Evolutionary conservation across 257 asterid genomes (phyloP).

Genomic region (Petrea volubilis): DNA sequence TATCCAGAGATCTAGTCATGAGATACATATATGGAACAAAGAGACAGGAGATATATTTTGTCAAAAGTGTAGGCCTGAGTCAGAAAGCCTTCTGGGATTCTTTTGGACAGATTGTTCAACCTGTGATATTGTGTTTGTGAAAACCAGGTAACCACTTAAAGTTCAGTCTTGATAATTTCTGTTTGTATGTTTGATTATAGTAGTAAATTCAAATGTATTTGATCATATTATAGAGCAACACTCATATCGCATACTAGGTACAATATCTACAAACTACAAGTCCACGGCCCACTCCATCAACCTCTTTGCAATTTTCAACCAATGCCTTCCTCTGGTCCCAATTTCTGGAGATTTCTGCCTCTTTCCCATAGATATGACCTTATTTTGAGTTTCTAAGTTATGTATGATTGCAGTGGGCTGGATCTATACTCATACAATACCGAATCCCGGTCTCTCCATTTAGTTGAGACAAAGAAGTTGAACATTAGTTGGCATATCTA

Average conservation of each 20-base stretch:
- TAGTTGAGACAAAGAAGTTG: constrained; percentile 73
- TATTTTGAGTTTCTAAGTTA: constrained; percentile 27
- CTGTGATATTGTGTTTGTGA: constrained; percentile 78
- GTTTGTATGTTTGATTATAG: not conserved
- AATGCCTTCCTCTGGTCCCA: not conserved
- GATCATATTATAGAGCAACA: not conserved
- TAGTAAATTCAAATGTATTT: not conserved
- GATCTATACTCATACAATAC: constrained; percentile 63
- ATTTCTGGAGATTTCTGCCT: not conserved
- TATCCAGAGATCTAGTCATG: constrained; percentile 78
- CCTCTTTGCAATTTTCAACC: not conserved
- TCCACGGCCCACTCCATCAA: no score
- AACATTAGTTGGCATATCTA: constrained; percentile 84
- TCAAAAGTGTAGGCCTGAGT: constrained; percentile 70
- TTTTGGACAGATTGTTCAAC: constrained; percentile 92
- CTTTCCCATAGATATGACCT: constrained; percentile 1
- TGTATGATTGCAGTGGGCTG: constrained; percentile 71
- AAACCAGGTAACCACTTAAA: constrained; percentile 64
- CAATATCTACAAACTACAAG: no score
- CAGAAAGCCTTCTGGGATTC: constrained; percentile 87
- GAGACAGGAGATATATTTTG: constrained; percentile 60
- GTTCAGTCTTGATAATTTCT: constrained; percentile 4
- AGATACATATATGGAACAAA: constrained; percentile 79
- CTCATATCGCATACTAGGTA: not conserved
- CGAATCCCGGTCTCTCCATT: constrained; percentile 60